phyloP scores from a whole-genome alignment of 371 early-diverging fungal species.

The Sporodiniella umbellata region DNA sequence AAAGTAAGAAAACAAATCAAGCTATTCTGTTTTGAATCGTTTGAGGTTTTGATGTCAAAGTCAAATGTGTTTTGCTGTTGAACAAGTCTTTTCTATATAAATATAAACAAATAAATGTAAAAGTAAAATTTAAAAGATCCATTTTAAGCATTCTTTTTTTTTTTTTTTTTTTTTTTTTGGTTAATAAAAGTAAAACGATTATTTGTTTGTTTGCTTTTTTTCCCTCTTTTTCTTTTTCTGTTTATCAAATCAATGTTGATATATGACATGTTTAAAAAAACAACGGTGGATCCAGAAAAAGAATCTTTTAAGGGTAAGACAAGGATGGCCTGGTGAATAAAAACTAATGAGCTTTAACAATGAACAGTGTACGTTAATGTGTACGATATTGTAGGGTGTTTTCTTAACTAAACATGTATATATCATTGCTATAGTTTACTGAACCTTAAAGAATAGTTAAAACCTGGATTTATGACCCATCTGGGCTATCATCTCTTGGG shows the following conservation, averaged over 20 bases:
- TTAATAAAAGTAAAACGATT: too few relatives aligned
- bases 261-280: conserved; percentile 12
- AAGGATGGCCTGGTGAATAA: neutral
- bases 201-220: neutral
- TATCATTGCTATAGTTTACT: neutral
- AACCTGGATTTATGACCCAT: conserved; percentile 51
- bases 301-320: conserved; percentile 15
- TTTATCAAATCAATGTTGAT: conserved; percentile 9
- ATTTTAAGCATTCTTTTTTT: too few relatives aligned
- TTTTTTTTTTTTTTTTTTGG: too few relatives aligned
- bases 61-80: too few relatives aligned
- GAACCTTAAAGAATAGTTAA: conserved; percentile 31
- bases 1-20: too few relatives aligned
- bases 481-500: conserved; percentile 56
- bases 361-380: conserved; percentile 37
- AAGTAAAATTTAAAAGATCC: too few relatives aligned
- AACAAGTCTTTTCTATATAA: too few relatives aligned
- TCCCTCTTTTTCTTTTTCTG: neutral
- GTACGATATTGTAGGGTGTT: conserved; percentile 52
- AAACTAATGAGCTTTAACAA: too few relatives aligned
- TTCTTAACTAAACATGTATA: conserved; percentile 1
- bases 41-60: too few relatives aligned
- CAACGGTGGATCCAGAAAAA: conserved; percentile 8
- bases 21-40: too few relatives aligned
- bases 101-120: too few relatives aligned